phyloP scores from a whole-genome alignment of 1,284 basidiomycete genomes.

The Cutaneotrichosporon sp. region DNA sequence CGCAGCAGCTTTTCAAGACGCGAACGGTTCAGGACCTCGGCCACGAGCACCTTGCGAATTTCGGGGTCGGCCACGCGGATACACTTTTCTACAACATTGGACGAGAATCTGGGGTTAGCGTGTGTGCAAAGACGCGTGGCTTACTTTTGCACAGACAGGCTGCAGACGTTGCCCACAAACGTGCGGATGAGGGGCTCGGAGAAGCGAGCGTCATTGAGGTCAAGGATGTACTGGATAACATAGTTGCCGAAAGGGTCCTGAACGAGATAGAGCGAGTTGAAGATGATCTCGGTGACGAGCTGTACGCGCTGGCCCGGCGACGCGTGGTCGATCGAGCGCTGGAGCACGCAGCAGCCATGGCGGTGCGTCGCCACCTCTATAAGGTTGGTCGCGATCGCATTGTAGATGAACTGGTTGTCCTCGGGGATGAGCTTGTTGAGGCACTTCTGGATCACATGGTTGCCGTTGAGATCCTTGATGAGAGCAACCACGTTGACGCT shows the following conservation, averaged over 20 bases:
- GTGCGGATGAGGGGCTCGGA: constrained; percentile 96
- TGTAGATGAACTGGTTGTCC: constrained; percentile 99
- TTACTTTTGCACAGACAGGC: constrained; percentile 98
- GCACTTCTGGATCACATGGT: constrained; percentile 98
- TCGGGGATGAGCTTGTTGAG: constrained; percentile 95
- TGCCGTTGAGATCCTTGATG: constrained; percentile 99
- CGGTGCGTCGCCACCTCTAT: constrained; percentile 99
- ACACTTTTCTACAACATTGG: constrained; percentile 58
- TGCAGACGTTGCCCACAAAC: constrained; percentile 95
- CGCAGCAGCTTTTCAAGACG: constrained; percentile 92
- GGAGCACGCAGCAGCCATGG: constrained; percentile 97
- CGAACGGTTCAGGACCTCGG: constrained; percentile 89
- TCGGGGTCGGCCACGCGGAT: constrained; percentile 93
- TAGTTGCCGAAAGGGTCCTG: constrained; percentile 88
- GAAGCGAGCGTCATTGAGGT: constrained; percentile 96
- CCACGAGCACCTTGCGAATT: constrained; percentile 90
- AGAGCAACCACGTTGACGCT: constrained; percentile 96
- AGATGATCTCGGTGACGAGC: constrained; percentile 98
- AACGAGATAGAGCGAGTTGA: constrained; percentile 93
- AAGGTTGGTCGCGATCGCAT: constrained; percentile 96
- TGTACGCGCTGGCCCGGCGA: constrained; percentile 81
- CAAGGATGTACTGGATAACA: constrained; percentile 77
- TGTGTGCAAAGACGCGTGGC: constrained; percentile 63
- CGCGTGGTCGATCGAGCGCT: constrained; percentile 97
- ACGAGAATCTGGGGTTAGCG: constrained; percentile 32